Conservation (phyloP, 2,329 filamentous ascomycete species). For the Colletotrichum euphorbiae region DNA sequence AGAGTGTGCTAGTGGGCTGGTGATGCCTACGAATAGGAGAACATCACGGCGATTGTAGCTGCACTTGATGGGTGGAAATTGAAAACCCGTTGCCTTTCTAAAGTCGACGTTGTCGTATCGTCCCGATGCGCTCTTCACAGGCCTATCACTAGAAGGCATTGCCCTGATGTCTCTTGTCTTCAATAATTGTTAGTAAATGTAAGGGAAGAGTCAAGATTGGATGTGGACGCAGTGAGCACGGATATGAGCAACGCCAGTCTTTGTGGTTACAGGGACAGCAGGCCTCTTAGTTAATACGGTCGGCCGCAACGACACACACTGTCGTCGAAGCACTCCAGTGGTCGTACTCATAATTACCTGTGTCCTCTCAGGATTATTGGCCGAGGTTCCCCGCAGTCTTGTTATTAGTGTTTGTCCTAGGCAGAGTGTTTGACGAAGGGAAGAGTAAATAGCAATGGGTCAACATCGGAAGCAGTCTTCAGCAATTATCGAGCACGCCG, state of each 20-base stretch:
- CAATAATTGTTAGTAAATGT: too few relatives aligned
- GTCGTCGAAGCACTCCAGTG: neutral
- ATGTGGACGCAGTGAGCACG: neutral
- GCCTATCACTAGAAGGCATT: conserved; percentile 44
- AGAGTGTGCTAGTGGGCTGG: neutral
- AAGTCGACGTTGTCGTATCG: conserved; percentile 57
- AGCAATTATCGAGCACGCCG: neutral
- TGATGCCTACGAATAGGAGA: conserved; percentile 50
- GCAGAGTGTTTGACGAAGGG: neutral
- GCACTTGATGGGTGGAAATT: conserved; percentile 52
- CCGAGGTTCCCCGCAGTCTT: conserved; percentile 16
- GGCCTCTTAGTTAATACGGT: neutral
- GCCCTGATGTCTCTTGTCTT: neutral
- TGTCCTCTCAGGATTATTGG: neutral
- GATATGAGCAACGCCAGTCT: too few relatives aligned
- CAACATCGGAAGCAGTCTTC: neutral
- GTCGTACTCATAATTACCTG: neutral
- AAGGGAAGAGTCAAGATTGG: too few relatives aligned
- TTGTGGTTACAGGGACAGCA: neutral
- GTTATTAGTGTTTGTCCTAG: neutral
- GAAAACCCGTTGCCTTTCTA: conserved; percentile 51
- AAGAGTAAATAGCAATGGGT: neutral
- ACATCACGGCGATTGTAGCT: conserved; percentile 58
- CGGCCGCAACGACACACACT: neutral
- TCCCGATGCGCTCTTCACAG: conserved; percentile 51